Conservation (phyloP, 2,329 filamentous ascomycete genomes). For the Alternaria sp. region DNA sequence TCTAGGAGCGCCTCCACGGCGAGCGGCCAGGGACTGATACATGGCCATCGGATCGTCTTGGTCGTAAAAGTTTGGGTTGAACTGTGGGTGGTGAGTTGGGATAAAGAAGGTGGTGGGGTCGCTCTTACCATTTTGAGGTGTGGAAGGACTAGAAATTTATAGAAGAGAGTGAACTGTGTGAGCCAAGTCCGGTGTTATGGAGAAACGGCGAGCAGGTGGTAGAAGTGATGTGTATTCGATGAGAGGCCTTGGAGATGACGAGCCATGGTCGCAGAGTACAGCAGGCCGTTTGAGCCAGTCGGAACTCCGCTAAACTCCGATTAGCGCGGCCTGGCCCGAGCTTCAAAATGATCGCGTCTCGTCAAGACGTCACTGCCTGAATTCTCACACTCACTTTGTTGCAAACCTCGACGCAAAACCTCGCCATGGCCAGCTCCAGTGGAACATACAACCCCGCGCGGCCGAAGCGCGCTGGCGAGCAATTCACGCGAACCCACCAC, state of each 20-base stretch:
- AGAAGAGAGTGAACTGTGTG: not conserved
- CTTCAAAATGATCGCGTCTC: conserved; percentile 23
- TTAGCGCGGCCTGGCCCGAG: conserved; percentile 30
- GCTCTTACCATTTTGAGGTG: conserved; percentile 44
- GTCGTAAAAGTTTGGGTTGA: conserved; percentile 60
- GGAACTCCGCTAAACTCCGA: conserved; percentile 13
- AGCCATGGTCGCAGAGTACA: conserved; percentile 30
- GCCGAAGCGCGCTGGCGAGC: conserved; percentile 83
- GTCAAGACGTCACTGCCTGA: conserved; percentile 27
- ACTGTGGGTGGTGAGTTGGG: conserved; percentile 42
- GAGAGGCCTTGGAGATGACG: conserved; percentile 13
- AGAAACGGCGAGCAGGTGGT: conserved; percentile 30
- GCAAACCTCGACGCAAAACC: not conserved
- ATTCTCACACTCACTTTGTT: not conserved
- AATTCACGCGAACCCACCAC: conserved; percentile 78
- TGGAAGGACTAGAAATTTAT: not conserved
- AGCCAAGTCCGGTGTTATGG: conserved; percentile 1
- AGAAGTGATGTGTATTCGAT: conserved; percentile 14
- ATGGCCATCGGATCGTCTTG: conserved; percentile 63
- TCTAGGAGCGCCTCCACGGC: conserved; percentile 63
- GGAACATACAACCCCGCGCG: conserved; percentile 65
- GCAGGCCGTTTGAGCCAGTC: conserved; percentile 26
- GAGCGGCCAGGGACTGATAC: conserved; percentile 60
- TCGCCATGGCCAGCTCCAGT: conserved; percentile 42
- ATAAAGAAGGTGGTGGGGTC: conserved; percentile 30